These are phyloP conservation scores for Scedosporium apiospermum DNA, from an alignment of 2,329 filamentous ascomycete genomes.

Conservation along the genomic window DNA sequence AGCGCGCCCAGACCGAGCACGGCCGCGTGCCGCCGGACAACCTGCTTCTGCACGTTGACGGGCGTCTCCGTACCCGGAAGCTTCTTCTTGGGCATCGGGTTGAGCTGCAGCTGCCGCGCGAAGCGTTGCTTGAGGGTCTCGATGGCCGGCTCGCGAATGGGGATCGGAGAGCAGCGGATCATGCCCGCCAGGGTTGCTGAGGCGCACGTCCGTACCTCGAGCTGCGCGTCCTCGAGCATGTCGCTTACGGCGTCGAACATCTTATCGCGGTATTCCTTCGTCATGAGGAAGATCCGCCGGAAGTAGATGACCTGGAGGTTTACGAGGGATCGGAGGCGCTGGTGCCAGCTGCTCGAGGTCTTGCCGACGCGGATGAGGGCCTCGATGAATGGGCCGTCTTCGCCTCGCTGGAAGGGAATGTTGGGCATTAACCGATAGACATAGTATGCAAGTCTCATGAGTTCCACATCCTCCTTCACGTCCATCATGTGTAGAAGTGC, in stretches of 20 bases:
- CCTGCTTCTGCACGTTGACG: constrained; percentile 62
- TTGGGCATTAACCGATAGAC: constrained; percentile 96
- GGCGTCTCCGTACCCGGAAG: constrained; percentile 58
- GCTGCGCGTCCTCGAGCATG: constrained; percentile 86
- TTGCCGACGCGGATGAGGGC: constrained; percentile 82
- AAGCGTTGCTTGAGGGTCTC: constrained; percentile 68
- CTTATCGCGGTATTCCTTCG: constrained; percentile 60
- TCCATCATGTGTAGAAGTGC: constrained; percentile 99
- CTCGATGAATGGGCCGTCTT: constrained; percentile 76
- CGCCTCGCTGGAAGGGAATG: constrained; percentile 79
- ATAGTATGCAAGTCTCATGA: constrained; percentile 89
- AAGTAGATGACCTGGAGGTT: constrained; percentile 99
- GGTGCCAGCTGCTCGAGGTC: constrained; percentile 83
- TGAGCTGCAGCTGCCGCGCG: constrained; percentile 64
- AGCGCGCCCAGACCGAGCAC: constrained; percentile 85
- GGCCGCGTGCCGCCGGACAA: constrained; percentile 78
- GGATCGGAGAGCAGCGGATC: constrained; percentile 87
- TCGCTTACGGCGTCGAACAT: constrained; percentile 89
- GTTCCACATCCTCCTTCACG: constrained; percentile 93
- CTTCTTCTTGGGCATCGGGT: constrained; percentile 74
- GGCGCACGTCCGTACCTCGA: constrained; percentile 91
- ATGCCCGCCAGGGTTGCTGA: constrained; percentile 89
- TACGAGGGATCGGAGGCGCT: constrained; percentile 85
- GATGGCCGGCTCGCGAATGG: constrained; percentile 71
- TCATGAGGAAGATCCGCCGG: constrained; percentile 83